These are phyloP conservation scores for Knufia petricola DNA, from an alignment of 2,329 filamentous ascomycete species.

Conservation along the genomic window DNA sequence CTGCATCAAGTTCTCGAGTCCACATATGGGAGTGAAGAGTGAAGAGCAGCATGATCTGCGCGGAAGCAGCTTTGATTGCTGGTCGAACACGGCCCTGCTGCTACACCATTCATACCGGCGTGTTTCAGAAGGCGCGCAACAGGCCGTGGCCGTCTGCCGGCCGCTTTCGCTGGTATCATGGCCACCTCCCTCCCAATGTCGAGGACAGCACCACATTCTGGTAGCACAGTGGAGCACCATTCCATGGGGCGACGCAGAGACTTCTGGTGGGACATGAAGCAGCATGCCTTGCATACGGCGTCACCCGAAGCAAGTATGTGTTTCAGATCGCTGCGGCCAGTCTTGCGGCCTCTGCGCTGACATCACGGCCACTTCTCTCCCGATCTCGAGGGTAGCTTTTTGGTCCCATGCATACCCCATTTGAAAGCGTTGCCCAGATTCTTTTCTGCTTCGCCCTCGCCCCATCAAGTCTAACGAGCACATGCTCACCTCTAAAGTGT, in stretches of 20 bases:
- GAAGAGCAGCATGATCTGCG: too few species aligned
- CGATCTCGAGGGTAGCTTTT: constrained; percentile 3
- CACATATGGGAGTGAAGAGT: too few species aligned
- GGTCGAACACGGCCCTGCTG: constrained; percentile 1
- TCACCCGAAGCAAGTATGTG: constrained; percentile 3
- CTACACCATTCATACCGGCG: constrained; percentile 1
- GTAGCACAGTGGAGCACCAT: constrained; percentile 3
- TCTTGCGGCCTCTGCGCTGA: constrained; percentile 1
- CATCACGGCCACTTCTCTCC: constrained; percentile 1
- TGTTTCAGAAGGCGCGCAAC: constrained; percentile 2
- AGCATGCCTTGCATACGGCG: constrained; percentile 1
- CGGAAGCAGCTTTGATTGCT: constrained; percentile 1
- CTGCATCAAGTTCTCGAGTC: not conserved
- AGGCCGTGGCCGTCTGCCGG: not conserved
- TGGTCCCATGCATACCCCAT: constrained; percentile 2
- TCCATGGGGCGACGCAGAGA: not conserved
- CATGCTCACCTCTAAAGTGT: constrained; percentile 2
- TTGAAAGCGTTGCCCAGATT: constrained; percentile 2
- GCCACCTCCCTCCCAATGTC: constrained; percentile 1
- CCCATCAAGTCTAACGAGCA: not conserved
- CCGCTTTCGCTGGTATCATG: constrained; percentile 1
- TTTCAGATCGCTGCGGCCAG: constrained; percentile 3
- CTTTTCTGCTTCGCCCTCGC: constrained; percentile 2
- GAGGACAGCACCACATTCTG: constrained; percentile 3
- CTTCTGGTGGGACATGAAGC: constrained; percentile 2